These are phyloP conservation scores for Penicillium longicatenatum DNA, from an alignment of 495 filamentous ascomycete species.

Conservation along the genomic window DNA sequence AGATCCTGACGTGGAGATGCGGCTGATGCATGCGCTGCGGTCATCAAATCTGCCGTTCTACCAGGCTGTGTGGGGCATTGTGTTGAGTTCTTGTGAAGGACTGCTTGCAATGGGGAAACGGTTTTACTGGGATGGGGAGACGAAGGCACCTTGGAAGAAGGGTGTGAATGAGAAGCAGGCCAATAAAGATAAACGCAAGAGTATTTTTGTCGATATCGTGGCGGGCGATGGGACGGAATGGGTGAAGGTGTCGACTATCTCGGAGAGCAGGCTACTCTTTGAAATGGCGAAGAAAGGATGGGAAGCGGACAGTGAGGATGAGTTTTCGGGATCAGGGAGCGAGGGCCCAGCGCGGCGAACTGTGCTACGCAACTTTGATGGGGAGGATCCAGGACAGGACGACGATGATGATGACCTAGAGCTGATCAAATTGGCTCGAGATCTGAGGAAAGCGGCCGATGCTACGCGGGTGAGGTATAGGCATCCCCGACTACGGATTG, in stretches of 20 bases:
- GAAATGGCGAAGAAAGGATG: slow-evolving; percentile 67
- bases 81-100: slow-evolving; percentile 47
- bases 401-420: slow-evolving; percentile 53
- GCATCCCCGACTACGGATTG: slow-evolving; percentile 59
- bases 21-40: slow-evolving; percentile 48
- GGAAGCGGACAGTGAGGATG: slow-evolving; percentile 47
- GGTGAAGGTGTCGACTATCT: slow-evolving; percentile 64
- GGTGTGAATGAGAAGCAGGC: slow-evolving; percentile 29
- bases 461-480: slow-evolving; percentile 57
- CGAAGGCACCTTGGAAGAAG: slow-evolving; percentile 16
- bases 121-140: slow-evolving; percentile 52
- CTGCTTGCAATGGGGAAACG: slow-evolving; percentile 54
- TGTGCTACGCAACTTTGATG: slow-evolving; percentile 36
- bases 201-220: slow-evolving; percentile 51
- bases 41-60: slow-evolving; percentile 63
- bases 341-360: slow-evolving; percentile 20
- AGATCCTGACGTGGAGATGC: slow-evolving; percentile 24
- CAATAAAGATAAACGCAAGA: slow-evolving; percentile 43
- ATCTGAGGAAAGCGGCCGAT: slow-evolving; percentile 55
- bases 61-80: slow-evolving; percentile 55
- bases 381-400: slow-evolving; percentile 24
- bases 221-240: slow-evolving; percentile 57
- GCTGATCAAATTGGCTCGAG: slow-evolving; percentile 58
- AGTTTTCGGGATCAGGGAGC: slow-evolving; percentile 39
- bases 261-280: slow-evolving; percentile 56